Percentiles rank a stretch among this genome's conserved stretches.
Evolutionary conservation across 768 basidiomycete genomes (phyloP).

Genomic region (Galerina marginata): DNA sequence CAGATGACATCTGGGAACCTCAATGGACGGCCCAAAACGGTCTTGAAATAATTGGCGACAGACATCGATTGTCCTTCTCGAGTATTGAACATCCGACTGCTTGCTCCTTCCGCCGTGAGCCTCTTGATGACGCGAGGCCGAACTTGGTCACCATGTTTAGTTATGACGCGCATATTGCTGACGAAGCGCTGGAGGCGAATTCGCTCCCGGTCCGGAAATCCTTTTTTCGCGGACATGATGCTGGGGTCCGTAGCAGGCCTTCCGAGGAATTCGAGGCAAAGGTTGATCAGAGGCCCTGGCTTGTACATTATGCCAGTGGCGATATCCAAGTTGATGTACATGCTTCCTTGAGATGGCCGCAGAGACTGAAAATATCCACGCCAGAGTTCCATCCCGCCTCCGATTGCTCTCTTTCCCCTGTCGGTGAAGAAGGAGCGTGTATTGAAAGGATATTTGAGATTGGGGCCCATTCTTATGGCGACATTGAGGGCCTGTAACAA

Average conservation of each 20-base stretch:
- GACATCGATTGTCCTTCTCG: slow-evolving; percentile 47
- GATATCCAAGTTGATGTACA: slow-evolving; percentile 81
- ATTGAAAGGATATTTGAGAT: slow-evolving; percentile 71
- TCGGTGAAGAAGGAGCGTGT: slow-evolving; percentile 77
- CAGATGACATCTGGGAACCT: slow-evolving; percentile 67
- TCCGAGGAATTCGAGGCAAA: slow-evolving; percentile 61
- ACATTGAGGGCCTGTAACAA: slow-evolving; percentile 70
- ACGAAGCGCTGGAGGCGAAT: slow-evolving; percentile 45
- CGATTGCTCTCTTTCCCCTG: slow-evolving; percentile 55
- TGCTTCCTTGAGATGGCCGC: slow-evolving; percentile 63
- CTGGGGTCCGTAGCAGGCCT: neutral
- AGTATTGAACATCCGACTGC: slow-evolving; percentile 53
- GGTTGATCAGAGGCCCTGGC: slow-evolving; percentile 56
- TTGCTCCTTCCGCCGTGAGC: slow-evolving; percentile 58
- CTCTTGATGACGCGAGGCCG: slow-evolving; percentile 49
- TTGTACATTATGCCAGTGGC: slow-evolving; percentile 81
- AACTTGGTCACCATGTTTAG: slow-evolving; percentile 17
- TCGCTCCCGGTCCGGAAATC: slow-evolving; percentile 59
- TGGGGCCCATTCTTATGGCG: slow-evolving; percentile 77
- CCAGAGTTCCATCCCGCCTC: slow-evolving; percentile 71
- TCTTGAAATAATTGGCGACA: slow-evolving; percentile 63
- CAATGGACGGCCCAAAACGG: slow-evolving; percentile 52
- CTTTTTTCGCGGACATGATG: slow-evolving; percentile 33
- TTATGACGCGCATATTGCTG: slow-evolving; percentile 32
- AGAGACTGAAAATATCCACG: slow-evolving; percentile 85